Base-by-base conservation (phyloP, 2,329 filamentous ascomycete species). In the Apiospora saccharicola region DNA sequence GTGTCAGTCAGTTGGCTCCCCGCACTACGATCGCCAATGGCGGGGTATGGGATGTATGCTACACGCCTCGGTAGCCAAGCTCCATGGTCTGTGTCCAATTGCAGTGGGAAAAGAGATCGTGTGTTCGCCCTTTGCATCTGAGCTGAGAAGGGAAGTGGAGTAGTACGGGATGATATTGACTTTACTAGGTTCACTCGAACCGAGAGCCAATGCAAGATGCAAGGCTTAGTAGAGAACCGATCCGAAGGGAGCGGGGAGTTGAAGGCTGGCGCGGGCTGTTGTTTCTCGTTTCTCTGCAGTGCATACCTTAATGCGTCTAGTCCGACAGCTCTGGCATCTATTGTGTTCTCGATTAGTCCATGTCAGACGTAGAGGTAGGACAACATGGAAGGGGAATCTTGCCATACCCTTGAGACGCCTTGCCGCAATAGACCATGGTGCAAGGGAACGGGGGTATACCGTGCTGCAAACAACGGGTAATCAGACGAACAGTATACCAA, bases 351-450 rank as follows among this genome's bases (percentile, higher is more conserved):
- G 4, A 41, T 64, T 26, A 57, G 69, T 43, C 44, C 43, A 30
- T 13, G 70, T 37, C 24, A 13, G 26, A n/a, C 12, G n/a, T 22
- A 4, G 24, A 44, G n/a, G 34, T 64, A 12, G 8, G 30, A 64
- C 57, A 7, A 44, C 41, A 30, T n/a, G 47, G 64, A 46, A n/a
- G 46, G 46, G 24, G 24, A 51, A 4, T 34, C 19, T n/a, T 71
- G 24, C 19, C 57, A 24, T 44, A 69, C 71, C 86, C 87, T 77
- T 87, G 83, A 8, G 87, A 89, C 75, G 87, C 87, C 78, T 89
- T 89, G 64, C 87, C 87, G 75, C 87, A 89, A 79, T 88, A 89
- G 67, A 89, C 87, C 87, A 89, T 89, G 77, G 75, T 77, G 75
- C 77, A 34, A 70, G 53, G 47, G 30, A n/a, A 44, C 43, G 67